Evolutionary conservation across 495 filamentous ascomycete genomes (phyloP), one percentile per base, ranked within the genome.

Genomic region (Letharia lupina): DNA sequence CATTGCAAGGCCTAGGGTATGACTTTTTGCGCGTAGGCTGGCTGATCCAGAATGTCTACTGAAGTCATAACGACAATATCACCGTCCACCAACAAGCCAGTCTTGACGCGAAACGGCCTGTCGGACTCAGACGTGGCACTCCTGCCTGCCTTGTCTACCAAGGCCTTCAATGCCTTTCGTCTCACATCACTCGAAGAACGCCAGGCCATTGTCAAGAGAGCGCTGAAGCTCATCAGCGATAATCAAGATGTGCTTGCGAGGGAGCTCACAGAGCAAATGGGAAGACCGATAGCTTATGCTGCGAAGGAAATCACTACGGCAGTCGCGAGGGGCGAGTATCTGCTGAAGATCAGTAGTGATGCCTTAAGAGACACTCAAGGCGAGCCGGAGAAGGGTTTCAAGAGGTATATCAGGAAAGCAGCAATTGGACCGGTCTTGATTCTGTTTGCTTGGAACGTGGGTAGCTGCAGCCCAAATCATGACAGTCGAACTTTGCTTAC

Each of bases 251-350:
- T 86, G 35, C 77, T 97, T n/a, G 91, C 86, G 6, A 81, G 79
- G 65, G 92, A 96, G 73, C 75, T 97, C 47, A 96, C 91, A 0
- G 87, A 93, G 77, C 91, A 97, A 78, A 96, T 97, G 93, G 93
- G 93, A 62, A 83, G 93, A 20, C 93, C 93, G 23, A 94, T 96
- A 63, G 84, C 88, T 16, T 96, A 94, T 72, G 88, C 89, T 0
- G 82, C 82, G 23, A 90, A 84, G 70, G 93, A 97, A 76, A 80
- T 97, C 67, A 76, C 81, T 37, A 97, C 93, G 20, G 91, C 93
- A 10, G 82, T 91, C 52, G 88, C 86, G 73, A 81, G 93, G 68
- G 90, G 86, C 62, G 83, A 93, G 69, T 93, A 94, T 73, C 77
- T 96, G 47, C 76, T 93, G 54, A 90, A 89, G 70, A 86, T 96